Evolutionary conservation across 2,329 filamentous ascomycete species (phyloP).

Genomic region (Colletotrichum sublineola): DNA sequence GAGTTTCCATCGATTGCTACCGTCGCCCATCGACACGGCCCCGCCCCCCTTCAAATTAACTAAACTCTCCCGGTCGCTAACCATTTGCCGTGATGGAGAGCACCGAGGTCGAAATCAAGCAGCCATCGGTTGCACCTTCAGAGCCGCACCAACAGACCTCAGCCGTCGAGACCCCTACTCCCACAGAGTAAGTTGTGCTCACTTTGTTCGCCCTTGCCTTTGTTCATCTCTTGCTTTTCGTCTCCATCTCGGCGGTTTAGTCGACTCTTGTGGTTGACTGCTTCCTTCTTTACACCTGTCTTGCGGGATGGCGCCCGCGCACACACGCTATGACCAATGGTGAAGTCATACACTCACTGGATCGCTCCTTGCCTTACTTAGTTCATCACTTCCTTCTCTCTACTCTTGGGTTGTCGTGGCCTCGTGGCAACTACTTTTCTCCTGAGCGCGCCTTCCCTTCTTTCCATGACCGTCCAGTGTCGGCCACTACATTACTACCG

Average conservation of each 20-base stretch:
- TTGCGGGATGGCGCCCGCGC: not conserved
- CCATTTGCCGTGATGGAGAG: conserved; percentile 33
- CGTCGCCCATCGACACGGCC: conserved; percentile 7
- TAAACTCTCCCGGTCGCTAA: conserved; percentile 16
- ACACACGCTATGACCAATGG: conserved; percentile 25
- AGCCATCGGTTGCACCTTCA: conserved; percentile 39
- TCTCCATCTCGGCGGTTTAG: not conserved
- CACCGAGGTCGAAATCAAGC: conserved; percentile 39
- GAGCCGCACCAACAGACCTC: conserved; percentile 34
- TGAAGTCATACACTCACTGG: conserved; percentile 38
- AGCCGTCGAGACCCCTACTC: conserved; percentile 31
- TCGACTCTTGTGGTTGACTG: not conserved
- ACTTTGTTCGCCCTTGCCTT: not conserved
- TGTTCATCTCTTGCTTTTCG: not conserved
- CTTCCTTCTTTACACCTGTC: not conserved
- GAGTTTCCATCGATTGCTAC: conserved; percentile 16
- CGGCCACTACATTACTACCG: not conserved
- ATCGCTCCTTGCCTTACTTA: not conserved
- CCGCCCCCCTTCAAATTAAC: not conserved
- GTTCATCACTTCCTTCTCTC: not conserved
- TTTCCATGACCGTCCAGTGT: not conserved
- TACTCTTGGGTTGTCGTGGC: not conserved
- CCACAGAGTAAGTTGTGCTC: conserved; percentile 32
- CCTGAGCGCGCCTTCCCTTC: not conserved
- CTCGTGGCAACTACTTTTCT: not conserved